Evolutionary conservation across 495 filamentous ascomycete species (phyloP), one percentile per base, ranked within the genome.

Genomic region (Daldinia loculata): DNA sequence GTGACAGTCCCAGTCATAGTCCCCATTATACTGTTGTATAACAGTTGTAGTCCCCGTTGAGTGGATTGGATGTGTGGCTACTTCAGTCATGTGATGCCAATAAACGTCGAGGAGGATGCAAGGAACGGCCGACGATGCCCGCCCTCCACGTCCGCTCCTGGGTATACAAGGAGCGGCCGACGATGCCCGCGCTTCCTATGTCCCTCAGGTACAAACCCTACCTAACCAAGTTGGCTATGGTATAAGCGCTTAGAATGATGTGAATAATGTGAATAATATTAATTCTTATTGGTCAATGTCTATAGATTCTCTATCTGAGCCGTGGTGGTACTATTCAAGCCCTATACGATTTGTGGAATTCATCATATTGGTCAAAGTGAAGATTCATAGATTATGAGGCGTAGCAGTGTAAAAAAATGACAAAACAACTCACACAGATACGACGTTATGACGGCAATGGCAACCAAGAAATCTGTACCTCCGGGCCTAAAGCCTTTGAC

Each of bases 41-140:
- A 36, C 34, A 1, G 32, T 34, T 11, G 32, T 11, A 36, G 39
- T 48, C 3, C 43, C 43, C 19, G 17, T 48, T 48, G 43, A 12
- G 19, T 24, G 43, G 43, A 4, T 48, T 48, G 43, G 43, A 22
- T 48, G 17, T 22, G 43, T 11, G 43, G 19, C 43, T 48, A 24
- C 9, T 6, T 48, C 43, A 48, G 43, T 48, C 43, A 48, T 48
- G 43, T 48, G 43, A 48, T 48, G 43, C 17, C 41, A 45, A 45
- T 45, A 45, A 6, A 22, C 43, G 3, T 48, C 1, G 9, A 24
- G 17, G 17, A 22, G 19, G 19, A 48, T 22, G 17, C 19, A 24
- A 48, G 43, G 43, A 48, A 48, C 43, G 43, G 43, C 43, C 43
- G 43, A 48, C 8, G 43, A 48, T 11, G 17, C 3, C 43, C 43